These are phyloP conservation scores for Fennellomyces sp. DNA, from an alignment of 371 early-diverging fungal genomes.

Conservation along the genomic window DNA sequence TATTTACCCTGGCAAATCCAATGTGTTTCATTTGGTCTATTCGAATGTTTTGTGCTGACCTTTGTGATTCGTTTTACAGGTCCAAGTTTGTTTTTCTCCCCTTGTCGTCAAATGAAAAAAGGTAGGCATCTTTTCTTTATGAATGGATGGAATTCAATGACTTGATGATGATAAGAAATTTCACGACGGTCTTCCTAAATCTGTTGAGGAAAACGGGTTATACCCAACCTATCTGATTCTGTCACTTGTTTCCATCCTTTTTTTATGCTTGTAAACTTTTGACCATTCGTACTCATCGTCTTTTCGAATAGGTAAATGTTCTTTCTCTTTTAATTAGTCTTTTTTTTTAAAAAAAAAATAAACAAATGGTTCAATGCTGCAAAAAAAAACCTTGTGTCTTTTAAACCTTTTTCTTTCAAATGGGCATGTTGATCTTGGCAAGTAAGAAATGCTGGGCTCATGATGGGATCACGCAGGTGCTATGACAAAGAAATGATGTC, in stretches of 20 bases:
- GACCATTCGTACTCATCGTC: not conserved
- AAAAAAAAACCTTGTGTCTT: too few relatives aligned
- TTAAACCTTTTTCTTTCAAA: too few relatives aligned
- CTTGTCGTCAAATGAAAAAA: not conserved
- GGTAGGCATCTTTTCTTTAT: not conserved
- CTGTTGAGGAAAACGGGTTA: slow-evolving; percentile 42
- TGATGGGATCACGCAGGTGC: too few relatives aligned
- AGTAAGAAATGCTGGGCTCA: too few relatives aligned
- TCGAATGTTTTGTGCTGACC: slow-evolving; percentile 11
- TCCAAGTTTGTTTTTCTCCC: not conserved
- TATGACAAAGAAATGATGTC: too few relatives aligned
- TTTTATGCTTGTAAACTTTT: not conserved
- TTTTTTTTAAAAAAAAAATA: too few relatives aligned
- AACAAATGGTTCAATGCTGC: too few relatives aligned
- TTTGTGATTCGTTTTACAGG: slow-evolving; percentile 11
- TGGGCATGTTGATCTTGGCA: too few relatives aligned
- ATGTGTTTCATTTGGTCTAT: slow-evolving; percentile 24
- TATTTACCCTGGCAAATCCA: slow-evolving; percentile 26
- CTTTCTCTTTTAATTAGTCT: too few relatives aligned
- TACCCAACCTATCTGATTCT: slow-evolving; percentile 34
- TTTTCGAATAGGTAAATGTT: too few relatives aligned
- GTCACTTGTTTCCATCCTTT: not conserved
- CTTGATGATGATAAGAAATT: slow-evolving; percentile 6
- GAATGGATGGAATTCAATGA: not conserved
- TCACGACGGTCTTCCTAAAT: slow-evolving; percentile 59